A percentile compares a stretch with the other conserved stretches of the same genome.
These are phyloP conservation scores for Neoarthrinium moseri DNA, from an alignment of 2,329 filamentous ascomycete species.

Conservation along the genomic window DNA sequence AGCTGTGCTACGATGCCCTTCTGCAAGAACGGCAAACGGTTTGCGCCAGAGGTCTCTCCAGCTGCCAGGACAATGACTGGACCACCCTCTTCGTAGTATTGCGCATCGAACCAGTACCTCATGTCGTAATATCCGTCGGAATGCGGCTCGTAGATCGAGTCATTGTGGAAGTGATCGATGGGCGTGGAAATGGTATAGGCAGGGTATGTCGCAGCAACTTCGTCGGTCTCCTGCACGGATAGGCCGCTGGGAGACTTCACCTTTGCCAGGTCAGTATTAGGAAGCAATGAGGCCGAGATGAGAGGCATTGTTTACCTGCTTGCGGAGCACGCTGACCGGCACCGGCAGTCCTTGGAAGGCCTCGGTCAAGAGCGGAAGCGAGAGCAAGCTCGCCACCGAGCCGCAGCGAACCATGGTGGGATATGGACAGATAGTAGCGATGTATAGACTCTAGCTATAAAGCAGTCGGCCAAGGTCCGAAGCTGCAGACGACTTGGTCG, in stretches of 20 bases:
- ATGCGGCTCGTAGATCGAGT: conserved; percentile 75
- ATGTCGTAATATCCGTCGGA: conserved; percentile 65
- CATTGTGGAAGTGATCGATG: conserved; percentile 83
- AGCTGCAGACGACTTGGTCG: neutral
- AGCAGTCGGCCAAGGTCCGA: neutral
- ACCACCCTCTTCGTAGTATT: conserved; percentile 72
- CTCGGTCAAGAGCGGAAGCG: conserved; percentile 2
- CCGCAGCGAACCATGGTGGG: conserved; percentile 3
- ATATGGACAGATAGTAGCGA: neutral
- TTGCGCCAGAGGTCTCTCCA: conserved; percentile 67
- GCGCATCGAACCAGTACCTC: conserved; percentile 81
- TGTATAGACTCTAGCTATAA: neutral
- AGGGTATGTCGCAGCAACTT: conserved; percentile 27
- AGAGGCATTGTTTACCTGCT: conserved; percentile 3
- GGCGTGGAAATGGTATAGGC: conserved; percentile 45
- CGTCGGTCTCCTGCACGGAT: neutral
- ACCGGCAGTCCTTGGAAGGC: neutral
- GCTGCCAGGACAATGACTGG: conserved; percentile 76
- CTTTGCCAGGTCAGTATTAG: neutral
- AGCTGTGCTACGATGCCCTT: conserved; percentile 76
- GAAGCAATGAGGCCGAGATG: neutral
- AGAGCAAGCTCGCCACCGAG: conserved; percentile 1
- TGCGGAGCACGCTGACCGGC: conserved; percentile 3
- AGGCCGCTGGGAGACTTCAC: neutral
- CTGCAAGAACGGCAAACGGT: conserved; percentile 67